Evolutionary conservation across 495 filamentous ascomycete species (phyloP).

Genomic region (Neurospora sp.): DNA sequence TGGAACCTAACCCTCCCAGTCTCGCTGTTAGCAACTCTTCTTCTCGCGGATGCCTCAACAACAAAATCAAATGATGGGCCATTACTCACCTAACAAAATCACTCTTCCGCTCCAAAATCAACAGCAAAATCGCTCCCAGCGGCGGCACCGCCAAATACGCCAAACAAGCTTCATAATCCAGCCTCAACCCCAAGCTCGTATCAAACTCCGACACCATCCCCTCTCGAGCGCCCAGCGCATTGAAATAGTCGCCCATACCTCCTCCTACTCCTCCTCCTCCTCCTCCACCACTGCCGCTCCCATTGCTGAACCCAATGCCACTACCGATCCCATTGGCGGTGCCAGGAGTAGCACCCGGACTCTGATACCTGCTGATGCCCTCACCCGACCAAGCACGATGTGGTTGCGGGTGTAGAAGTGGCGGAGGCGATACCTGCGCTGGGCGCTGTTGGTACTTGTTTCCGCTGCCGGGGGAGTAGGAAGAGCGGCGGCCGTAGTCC

Average conservation of each 20-base stretch:
- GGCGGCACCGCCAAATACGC: conserved; percentile 85
- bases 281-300: neutral
- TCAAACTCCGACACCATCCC: conserved; percentile 51
- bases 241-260: conserved; percentile 25
- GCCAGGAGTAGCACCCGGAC: conserved; percentile 5
- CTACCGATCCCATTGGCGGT: neutral
- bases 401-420: conserved; percentile 40
- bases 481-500: conserved; percentile 26
- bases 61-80: neutral
- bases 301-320: conserved; percentile 1
- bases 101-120: conserved; percentile 85
- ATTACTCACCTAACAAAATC: conserved; percentile 81
- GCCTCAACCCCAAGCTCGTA: conserved; percentile 56
- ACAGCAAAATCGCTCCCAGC: conserved; percentile 70
- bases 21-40: neutral
- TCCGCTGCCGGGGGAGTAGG: conserved; percentile 34
- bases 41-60: neutral
- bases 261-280: conserved; percentile 9
- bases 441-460: conserved; percentile 27
- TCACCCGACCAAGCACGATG: conserved; percentile 39
- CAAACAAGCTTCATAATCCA: conserved; percentile 79
- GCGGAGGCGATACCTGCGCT: conserved; percentile 30
- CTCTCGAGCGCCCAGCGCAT: conserved; percentile 20
- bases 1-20: conserved; percentile 55
- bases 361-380: conserved; percentile 14